Evolutionary conservation across 441 rosid species (phyloP), one percentile per base, ranked within the genome.

Genomic region (Pelargonium citronellum): DNA sequence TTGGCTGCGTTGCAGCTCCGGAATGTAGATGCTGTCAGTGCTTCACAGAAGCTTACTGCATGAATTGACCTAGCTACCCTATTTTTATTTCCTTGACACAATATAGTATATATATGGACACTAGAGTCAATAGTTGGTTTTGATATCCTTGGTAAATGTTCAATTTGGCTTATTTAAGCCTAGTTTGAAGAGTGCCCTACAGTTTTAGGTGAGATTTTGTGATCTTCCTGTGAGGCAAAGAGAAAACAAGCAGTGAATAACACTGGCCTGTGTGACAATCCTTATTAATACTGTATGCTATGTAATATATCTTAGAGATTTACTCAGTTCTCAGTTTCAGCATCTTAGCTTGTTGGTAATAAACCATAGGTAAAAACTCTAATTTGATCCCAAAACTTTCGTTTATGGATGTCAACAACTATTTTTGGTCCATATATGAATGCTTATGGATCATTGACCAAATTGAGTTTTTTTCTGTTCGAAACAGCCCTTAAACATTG

Each of bases 1-100:
- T 81, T 94, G 84, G 88, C 87, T 37, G 95, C 91, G 5, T 80
- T 94, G 62, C 92, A 80, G 78, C 91, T 91, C 73, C 86, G 85
- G 79, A 89, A 86, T 55, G 39, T 82, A 68, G 87, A 86, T 75
- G 83, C 83, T 74, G 72, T 71, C 57, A 66, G 71, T 67, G 63
- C 83, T 71, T 82, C 95, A 11, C 90, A 79, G 71, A 87, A 86
- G 85, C 76, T 89, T 75, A 86, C 91, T 55, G 84, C 90, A 20
- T 85, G 85, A 86, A 27, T 72, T 22, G 44, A 37, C 71, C 47
- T 16, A 22, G 63, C 16, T 44, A 34, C 43, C 20, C 39, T 27
- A n/a, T 37, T 64, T 17, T 67, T 57, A 64, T 75, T 17, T 49
- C 46, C 30, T 74, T 19, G 46, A 34, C 20, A 24, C 51, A 0